phyloP scores from a whole-genome alignment of 305 asterid genomes.

The Fraxinus angustifolia region DNA sequence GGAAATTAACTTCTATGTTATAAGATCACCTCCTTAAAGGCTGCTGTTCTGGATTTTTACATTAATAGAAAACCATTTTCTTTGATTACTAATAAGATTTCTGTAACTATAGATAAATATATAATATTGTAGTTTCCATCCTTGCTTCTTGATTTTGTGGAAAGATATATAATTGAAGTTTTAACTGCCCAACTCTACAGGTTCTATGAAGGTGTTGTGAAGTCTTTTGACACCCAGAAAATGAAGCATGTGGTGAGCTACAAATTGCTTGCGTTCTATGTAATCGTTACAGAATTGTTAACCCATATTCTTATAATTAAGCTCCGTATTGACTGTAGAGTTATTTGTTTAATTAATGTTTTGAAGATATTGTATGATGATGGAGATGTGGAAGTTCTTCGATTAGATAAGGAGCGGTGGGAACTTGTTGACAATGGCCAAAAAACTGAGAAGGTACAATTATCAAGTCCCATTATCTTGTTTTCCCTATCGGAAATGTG shows the following conservation, averaged over 20 bases:
- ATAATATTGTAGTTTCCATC: background rate
- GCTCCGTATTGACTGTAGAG: slow-evolving; percentile 4
- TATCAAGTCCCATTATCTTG: background rate
- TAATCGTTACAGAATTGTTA: slow-evolving; percentile 16
- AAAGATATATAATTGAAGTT: background rate
- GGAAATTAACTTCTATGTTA: background rate
- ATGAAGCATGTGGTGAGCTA: slow-evolving; percentile 79
- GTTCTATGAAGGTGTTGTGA: slow-evolving; percentile 79
- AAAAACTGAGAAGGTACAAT: slow-evolving; percentile 47
- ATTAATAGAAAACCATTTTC: slow-evolving; percentile 10
- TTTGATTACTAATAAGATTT: slow-evolving; percentile 4
- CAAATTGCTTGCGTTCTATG: slow-evolving; percentile 18
- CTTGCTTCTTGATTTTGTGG: slow-evolving; percentile 1
- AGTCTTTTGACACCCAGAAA: slow-evolving; percentile 76
- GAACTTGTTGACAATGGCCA: slow-evolving; percentile 49
- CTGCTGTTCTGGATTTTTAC: slow-evolving; percentile 3
- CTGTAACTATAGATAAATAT: background rate
- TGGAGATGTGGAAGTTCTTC: slow-evolving; percentile 96
- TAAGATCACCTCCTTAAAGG: background rate
- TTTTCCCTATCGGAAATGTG: slow-evolving; percentile 10
- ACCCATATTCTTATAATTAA: background rate
- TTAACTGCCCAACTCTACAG: slow-evolving; percentile 31
- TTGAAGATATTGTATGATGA: slow-evolving; percentile 75
- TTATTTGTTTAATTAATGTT: slow-evolving; percentile 13
- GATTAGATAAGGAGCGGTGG: slow-evolving; percentile 86